These are phyloP conservation scores for Phytophthora macrochlamydospora DNA, from an alignment of 352 stramenopile species.

Conservation along the genomic window DNA sequence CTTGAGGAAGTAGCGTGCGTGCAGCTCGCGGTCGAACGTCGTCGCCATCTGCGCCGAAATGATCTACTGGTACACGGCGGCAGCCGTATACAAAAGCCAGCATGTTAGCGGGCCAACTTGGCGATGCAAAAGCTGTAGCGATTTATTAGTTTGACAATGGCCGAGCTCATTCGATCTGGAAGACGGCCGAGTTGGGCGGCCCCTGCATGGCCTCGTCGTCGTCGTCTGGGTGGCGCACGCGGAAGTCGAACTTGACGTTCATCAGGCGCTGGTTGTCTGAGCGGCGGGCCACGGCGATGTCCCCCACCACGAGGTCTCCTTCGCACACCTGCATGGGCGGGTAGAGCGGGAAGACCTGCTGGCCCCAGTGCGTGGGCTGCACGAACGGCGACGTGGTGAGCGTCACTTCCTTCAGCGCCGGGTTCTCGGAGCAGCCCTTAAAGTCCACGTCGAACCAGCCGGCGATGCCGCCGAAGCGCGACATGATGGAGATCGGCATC, in stretches of 20 bases:
- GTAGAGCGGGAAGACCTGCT: constrained; percentile 88
- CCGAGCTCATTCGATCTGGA: constrained; percentile 85
- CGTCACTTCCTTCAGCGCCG: constrained; percentile 77
- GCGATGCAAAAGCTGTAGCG: background rate
- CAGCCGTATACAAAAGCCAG: background rate
- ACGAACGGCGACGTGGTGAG: constrained; percentile 92
- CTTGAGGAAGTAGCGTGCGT: constrained; percentile 83
- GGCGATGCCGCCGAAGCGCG: constrained; percentile 93
- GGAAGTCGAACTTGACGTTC: constrained; percentile 89
- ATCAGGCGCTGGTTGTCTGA: constrained; percentile 89
- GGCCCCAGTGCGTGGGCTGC: constrained; percentile 88
- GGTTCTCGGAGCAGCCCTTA: constrained; percentile 84
- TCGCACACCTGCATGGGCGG: constrained; percentile 85
- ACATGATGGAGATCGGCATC: constrained; percentile 88
- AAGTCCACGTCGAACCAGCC: constrained; percentile 99
- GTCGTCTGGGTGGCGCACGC: constrained; percentile 70
- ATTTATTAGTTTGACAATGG: constrained; percentile 30
- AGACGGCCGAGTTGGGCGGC: constrained; percentile 63
- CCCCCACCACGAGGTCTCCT: constrained; percentile 72
- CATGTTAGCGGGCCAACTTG: background rate
- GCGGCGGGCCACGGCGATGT: constrained; percentile 77
- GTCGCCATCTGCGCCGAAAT: constrained; percentile 15
- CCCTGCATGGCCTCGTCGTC: constrained; percentile 44
- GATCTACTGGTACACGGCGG: background rate
- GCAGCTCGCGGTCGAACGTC: constrained; percentile 73